Evolutionary conservation across 495 filamentous ascomycete genomes (phyloP).

Genomic region (Usnea hakonensis): DNA sequence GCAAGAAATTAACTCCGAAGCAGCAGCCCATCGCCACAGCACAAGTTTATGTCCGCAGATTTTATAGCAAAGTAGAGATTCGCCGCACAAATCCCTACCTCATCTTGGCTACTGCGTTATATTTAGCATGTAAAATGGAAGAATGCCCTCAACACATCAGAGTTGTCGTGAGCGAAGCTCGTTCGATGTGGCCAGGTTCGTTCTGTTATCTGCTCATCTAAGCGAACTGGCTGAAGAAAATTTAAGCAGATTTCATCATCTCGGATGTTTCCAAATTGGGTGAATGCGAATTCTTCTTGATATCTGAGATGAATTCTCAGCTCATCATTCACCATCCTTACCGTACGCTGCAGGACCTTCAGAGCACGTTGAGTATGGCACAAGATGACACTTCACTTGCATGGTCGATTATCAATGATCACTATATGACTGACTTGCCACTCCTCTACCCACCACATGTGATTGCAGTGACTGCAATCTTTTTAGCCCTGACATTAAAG

Average conservation of each 20-base stretch:
- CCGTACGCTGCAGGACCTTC: conserved; percentile 70
- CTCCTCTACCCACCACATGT: conserved; percentile 82
- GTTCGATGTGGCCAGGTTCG: conserved; percentile 76
- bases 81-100: conserved; percentile 91
- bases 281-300: conserved; percentile 93
- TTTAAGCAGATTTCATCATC: conserved; percentile 58
- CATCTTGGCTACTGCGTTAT: conserved; percentile 81
- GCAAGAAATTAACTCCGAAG: conserved; percentile 64
- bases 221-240: conserved; percentile 14
- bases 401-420: conserved; percentile 89
- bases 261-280: conserved; percentile 81
- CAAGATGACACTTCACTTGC: conserved; percentile 73
- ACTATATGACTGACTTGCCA: conserved; percentile 89
- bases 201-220: background rate
- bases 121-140: conserved; percentile 97
- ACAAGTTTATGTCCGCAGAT: conserved; percentile 87
- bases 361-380: conserved; percentile 54
- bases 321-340: conserved; percentile 98
- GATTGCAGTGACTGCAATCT: conserved; percentile 82
- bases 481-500: conserved; percentile 74
- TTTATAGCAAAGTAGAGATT: conserved; percentile 87
- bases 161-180: conserved; percentile 74
- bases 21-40: conserved; percentile 94
- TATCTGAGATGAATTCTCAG: conserved; percentile 90
- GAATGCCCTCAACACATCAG: conserved; percentile 96